phyloP scores from a whole-genome alignment of 2,329 filamentous ascomycete genomes.

The Alternaria gaisen region DNA sequence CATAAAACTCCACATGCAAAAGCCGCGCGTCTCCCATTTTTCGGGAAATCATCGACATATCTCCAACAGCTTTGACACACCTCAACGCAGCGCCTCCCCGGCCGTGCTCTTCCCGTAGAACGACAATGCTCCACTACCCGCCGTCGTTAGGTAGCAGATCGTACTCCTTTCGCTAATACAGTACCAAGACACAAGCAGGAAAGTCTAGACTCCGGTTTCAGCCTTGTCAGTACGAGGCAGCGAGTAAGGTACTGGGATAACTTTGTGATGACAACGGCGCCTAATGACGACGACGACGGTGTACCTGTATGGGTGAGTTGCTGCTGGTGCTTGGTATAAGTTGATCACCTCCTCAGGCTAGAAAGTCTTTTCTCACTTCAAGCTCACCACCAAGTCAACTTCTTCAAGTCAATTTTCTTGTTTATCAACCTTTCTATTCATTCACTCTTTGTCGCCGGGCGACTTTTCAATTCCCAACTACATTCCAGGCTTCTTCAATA shows the following conservation, averaged over 20 bases:
- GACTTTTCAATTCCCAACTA: constrained; percentile 31
- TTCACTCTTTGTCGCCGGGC: constrained; percentile 46
- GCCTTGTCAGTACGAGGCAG: constrained; percentile 14
- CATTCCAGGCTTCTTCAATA: constrained; percentile 11
- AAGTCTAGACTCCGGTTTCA: constrained; percentile 46
- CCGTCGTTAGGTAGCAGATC: constrained; percentile 11
- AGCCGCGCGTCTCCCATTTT: constrained; percentile 26
- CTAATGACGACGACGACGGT: constrained; percentile 9
- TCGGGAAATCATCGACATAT: constrained; percentile 29
- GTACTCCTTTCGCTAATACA: constrained; percentile 10
- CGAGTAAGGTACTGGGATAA: constrained; percentile 6
- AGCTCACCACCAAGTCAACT: constrained; percentile 18
- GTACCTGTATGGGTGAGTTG: constrained; percentile 14
- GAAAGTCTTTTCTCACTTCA: constrained; percentile 22
- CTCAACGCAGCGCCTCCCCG: constrained; percentile 23
- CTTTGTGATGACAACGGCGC: neutral
- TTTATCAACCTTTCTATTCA: constrained; percentile 27
- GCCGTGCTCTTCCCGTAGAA: constrained; percentile 18
- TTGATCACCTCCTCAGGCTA: constrained; percentile 16
- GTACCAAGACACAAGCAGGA: constrained; percentile 3
- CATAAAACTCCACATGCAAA: neutral
- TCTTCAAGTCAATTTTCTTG: constrained; percentile 25
- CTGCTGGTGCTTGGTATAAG: constrained; percentile 34
- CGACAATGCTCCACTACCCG: constrained; percentile 24
- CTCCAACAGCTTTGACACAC: constrained; percentile 34